Percentiles rank a stretch among this genome's conserved stretches.
These are phyloP conservation scores for Xylariomycetidae sp. DNA, from an alignment of 2,329 filamentous ascomycete species.

Conservation along the genomic window DNA sequence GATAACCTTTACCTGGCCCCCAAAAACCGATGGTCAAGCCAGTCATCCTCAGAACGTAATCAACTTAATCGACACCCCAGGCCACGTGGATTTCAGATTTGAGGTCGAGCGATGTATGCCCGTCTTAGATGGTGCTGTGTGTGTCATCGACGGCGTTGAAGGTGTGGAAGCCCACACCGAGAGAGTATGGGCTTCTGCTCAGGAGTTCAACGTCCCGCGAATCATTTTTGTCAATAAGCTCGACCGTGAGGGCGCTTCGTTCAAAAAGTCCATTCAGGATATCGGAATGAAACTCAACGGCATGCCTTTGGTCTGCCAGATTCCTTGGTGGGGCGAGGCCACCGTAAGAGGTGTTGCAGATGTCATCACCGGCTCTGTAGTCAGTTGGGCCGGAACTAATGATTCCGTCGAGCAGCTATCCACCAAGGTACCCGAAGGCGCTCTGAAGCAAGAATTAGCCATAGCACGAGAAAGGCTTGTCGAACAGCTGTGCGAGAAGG, in stretches of 20 bases:
- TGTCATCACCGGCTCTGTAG: conserved; percentile 67
- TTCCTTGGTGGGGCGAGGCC: conserved; percentile 88
- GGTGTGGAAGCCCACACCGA: conserved; percentile 97
- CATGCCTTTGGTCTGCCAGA: conserved; percentile 89
- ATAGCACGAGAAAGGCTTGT: conserved; percentile 73
- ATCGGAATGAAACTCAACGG: conserved; percentile 73
- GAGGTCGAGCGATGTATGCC: conserved; percentile 89
- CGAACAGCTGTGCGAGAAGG: conserved; percentile 81
- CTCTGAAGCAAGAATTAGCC: conserved; percentile 62
- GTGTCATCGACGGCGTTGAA: conserved; percentile 86
- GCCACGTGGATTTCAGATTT: conserved; percentile 96
- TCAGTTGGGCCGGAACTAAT: conserved; percentile 60
- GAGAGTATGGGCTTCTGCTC: conserved; percentile 90
- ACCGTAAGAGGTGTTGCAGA: conserved; percentile 81
- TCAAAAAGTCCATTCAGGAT: conserved; percentile 80
- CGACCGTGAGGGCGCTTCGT: conserved; percentile 76
- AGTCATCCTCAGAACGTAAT: conserved; percentile 46
- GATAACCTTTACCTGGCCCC: conserved; percentile 90
- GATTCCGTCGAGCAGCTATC: conserved; percentile 35
- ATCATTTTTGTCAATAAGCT: conserved; percentile 82
- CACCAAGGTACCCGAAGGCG: conserved; percentile 45
- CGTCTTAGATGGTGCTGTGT: conserved; percentile 86
- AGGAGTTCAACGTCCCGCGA: conserved; percentile 77
- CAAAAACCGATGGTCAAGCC: conserved; percentile 29
- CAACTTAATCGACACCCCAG: conserved; percentile 93